A percentile compares a stretch with the other conserved stretches of the same genome.
These are phyloP conservation scores for Pterocarpus santalinus DNA, from an alignment of 306 rosid genomes.

Conservation along the genomic window DNA sequence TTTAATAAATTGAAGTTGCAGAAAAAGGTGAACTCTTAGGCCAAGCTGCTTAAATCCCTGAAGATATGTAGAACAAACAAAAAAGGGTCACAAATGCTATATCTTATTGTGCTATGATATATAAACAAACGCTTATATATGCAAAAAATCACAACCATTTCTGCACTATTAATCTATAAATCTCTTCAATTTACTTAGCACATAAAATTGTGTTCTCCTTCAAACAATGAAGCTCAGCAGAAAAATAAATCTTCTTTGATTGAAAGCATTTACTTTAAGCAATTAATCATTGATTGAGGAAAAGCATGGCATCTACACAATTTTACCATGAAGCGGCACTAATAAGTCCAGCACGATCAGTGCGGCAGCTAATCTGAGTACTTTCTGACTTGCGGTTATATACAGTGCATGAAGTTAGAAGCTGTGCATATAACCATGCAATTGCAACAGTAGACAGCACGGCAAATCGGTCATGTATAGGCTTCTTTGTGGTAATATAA, in stretches of 20 bases:
- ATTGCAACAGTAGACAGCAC: slow-evolving; percentile 64
- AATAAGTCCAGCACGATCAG: slow-evolving; percentile 82
- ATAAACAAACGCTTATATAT: background rate
- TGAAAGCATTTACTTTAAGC: background rate
- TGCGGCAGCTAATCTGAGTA: slow-evolving; percentile 80
- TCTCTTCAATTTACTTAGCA: background rate
- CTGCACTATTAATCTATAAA: too few species aligned
- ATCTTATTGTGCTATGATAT: too few species aligned
- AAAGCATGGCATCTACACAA: background rate
- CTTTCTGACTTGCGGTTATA: slow-evolving; percentile 65
- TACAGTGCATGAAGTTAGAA: slow-evolving; percentile 69
- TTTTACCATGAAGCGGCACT: slow-evolving; percentile 69
- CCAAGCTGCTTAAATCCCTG: background rate
- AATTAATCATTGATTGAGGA: background rate
- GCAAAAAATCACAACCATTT: background rate
- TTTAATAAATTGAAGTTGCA: background rate
- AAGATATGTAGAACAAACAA: too few species aligned
- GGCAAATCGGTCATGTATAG: slow-evolving; percentile 61
- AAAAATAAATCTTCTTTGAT: background rate
- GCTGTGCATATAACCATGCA: slow-evolving; percentile 74
- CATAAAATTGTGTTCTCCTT: slow-evolving; percentile 2
- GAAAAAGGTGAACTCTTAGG: background rate
- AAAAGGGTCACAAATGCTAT: too few species aligned
- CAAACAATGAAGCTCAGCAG: slow-evolving; percentile 7
- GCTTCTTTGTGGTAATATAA: slow-evolving; percentile 47